Evolutionary conservation across 225 moss, liverwort and hornwort genomes (phyloP).

Genomic region (Antitrichia curtipendula): DNA sequence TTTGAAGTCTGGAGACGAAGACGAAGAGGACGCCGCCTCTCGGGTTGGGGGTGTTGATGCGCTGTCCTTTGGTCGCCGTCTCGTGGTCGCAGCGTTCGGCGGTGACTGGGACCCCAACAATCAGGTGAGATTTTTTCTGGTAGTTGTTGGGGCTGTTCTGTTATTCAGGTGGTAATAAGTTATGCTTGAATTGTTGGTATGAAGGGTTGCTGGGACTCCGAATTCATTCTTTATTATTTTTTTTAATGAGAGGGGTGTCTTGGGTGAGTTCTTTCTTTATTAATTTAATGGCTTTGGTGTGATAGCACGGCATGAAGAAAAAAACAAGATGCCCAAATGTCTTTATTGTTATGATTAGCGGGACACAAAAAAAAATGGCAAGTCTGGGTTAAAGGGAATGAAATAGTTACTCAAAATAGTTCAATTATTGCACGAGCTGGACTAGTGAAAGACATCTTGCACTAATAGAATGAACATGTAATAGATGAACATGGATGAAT

Average conservation of each 20-base stretch:
- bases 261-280: not conserved
- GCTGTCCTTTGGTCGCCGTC: not conserved
- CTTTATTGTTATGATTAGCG: not conserved
- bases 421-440: rapidly evolving
- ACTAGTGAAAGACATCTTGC: rapidly evolving
- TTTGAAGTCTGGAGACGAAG: not conserved
- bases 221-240: not conserved
- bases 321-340: not conserved
- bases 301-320: not conserved
- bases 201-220: not conserved
- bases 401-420: not conserved
- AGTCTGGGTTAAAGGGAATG: not conserved
- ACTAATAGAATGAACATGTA: not conserved
- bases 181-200: not conserved
- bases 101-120: not conserved
- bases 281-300: not conserved
- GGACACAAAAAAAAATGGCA: not conserved
- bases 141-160: not conserved
- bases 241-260: not conserved
- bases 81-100: not conserved
- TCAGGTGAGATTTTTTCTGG: not conserved
- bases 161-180: not conserved
- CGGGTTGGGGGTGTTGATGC: too few species aligned
- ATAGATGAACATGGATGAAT: not conserved
- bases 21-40: not conserved